Evolutionary conservation across 768 basidiomycete genomes (phyloP).

Genomic region (Pseudohyphozyma bogoriensis): DNA sequence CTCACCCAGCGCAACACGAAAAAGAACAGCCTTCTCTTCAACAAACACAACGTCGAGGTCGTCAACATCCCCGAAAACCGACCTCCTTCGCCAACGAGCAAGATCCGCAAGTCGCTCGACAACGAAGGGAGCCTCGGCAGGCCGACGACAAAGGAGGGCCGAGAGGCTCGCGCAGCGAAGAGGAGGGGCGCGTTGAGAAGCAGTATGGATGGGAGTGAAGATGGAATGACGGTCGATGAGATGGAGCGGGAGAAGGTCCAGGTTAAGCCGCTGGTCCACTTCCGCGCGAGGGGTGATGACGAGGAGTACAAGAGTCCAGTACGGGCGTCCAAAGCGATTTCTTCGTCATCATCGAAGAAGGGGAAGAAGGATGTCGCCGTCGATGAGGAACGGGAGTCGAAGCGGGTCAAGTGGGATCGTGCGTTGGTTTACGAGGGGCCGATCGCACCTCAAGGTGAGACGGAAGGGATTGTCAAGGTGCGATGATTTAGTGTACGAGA

Average conservation of each 20-base stretch:
- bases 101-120: slow-evolving; percentile 24
- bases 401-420: slow-evolving; percentile 18
- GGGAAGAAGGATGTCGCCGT: slow-evolving; percentile 5
- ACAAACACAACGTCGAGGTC: slow-evolving; percentile 22
- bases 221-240: neutral
- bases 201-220: slow-evolving; percentile 17
- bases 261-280: slow-evolving; percentile 2
- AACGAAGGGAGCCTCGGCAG: neutral
- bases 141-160: slow-evolving; percentile 5
- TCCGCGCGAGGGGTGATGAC: slow-evolving; percentile 23
- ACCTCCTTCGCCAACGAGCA: slow-evolving; percentile 31
- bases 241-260: neutral
- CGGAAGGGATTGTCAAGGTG: slow-evolving; percentile 19
- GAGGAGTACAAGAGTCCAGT: slow-evolving; percentile 19
- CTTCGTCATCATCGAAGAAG: too few relatives aligned
- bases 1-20: slow-evolving; percentile 30
- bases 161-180: slow-evolving; percentile 12
- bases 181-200: slow-evolving; percentile 14
- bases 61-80: slow-evolving; percentile 26
- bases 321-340: neutral
- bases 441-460: neutral
- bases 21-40: slow-evolving; percentile 24
- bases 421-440: slow-evolving; percentile 24
- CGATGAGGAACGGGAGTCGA: neutral
- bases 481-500: neutral